Conservation (phyloP, 2,329 filamentous ascomycete species). For the Penicillium paneum region DNA sequence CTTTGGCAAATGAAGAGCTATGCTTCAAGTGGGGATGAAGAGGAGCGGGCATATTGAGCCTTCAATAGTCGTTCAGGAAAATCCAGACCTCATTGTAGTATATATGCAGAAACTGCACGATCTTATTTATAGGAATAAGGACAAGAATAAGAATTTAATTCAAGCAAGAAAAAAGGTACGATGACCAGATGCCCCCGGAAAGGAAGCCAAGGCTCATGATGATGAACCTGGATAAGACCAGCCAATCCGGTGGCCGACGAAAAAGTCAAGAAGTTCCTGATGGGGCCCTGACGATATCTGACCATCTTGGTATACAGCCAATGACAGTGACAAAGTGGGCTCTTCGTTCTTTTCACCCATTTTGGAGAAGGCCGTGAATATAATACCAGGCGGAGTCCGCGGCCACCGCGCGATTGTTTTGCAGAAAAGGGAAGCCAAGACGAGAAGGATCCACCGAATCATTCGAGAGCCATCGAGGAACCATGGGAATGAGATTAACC, state of each 20-base stretch:
- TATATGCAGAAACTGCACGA: not conserved
- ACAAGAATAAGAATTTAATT: not conserved
- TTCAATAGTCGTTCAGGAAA: not conserved
- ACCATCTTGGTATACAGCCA: conserved; percentile 2
- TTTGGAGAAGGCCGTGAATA: conserved; percentile 6
- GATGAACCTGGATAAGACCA: not conserved
- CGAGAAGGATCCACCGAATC: conserved; percentile 7
- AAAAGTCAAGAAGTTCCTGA: not conserved
- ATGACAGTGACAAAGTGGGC: not conserved
- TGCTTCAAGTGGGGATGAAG: conserved; percentile 24
- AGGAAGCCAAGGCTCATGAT: not conserved
- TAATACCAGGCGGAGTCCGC: conserved; percentile 8
- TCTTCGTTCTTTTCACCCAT: conserved; percentile 5
- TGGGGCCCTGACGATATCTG: not conserved
- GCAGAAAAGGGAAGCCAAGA: conserved; percentile 26
- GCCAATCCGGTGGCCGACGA: not conserved
- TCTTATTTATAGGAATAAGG: conserved; percentile 2
- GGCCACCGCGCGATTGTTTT: conserved; percentile 13
- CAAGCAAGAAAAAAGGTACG: not conserved
- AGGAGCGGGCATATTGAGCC: conserved; percentile 29
- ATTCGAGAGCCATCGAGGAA: not conserved
- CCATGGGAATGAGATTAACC: not conserved
- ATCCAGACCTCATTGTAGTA: conserved; percentile 1
- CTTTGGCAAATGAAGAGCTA: conserved; percentile 18
- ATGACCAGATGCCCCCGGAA: not conserved